Evolutionary conservation across 495 filamentous ascomycete genomes (phyloP), one percentile per base, ranked within the genome.

Genomic region (Penicillium cinerascens): DNA sequence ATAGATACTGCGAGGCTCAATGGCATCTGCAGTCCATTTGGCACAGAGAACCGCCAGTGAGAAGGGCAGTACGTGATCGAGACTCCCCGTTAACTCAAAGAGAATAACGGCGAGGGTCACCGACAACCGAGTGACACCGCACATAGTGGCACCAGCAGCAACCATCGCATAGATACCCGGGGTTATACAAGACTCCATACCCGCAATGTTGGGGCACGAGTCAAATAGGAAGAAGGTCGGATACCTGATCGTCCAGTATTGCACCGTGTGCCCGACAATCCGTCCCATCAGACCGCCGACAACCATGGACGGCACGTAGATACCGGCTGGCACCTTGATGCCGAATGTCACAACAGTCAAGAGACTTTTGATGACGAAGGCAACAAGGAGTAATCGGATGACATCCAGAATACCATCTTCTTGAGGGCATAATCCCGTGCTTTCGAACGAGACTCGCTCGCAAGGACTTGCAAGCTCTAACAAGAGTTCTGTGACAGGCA

Each of bases 301-400:
- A 27, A 98, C 93, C 93, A 98, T 98, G 58, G 90, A 95, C 4
- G 93, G 93, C 0, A 98, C 92, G 59, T 97, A 98, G 54, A 98
- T 97, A 27, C 93, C 93, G 2, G 91, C 90, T 9, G 93, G 93
- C 2, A 97, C 86, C 70, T 98, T 98, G 63, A 95, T 90, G 1
- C 91, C 91, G 65, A 96, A 96, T 0, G 91, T 95, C 51, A 95
- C 82, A 38, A 84, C 84, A 0, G 93, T 98, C 22, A 98, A 71
- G 38, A 93, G 66, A 36, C 87, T 88, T 69, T 97, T 97, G 70
- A 97, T 85, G 17, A 96, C 72, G 62, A 98, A 92, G 0, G 91
- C 93, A 45, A 83, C 68, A 11, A 86, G 70, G 2, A 98, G 77
- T 45, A 83, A 84, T 39, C 75, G 56, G 25, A 97, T 77, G 21